These are phyloP conservation scores for Hymenoscyphus repandus DNA, from an alignment of 2,329 filamentous ascomycete species.

Conservation along the genomic window DNA sequence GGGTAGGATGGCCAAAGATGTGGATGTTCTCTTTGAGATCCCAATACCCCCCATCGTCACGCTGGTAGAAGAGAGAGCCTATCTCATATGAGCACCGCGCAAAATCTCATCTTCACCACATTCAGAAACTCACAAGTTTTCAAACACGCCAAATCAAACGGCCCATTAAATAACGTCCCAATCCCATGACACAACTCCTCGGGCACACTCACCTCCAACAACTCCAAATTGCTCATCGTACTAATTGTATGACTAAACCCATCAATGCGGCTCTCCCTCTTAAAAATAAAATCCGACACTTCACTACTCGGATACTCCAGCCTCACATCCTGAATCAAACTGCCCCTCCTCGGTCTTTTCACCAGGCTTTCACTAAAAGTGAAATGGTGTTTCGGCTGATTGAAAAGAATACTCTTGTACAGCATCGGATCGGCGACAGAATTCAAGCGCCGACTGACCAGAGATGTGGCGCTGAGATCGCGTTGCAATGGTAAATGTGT, in stretches of 20 bases:
- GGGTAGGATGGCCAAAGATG: conserved; percentile 45
- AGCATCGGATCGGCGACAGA: conserved; percentile 41
- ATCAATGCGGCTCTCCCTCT: conserved; percentile 37
- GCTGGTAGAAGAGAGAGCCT: conserved; percentile 41
- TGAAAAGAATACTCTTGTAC: conserved; percentile 43
- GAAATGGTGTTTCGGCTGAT: conserved; percentile 42
- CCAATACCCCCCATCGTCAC: conserved; percentile 41
- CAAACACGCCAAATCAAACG: conserved; percentile 45
- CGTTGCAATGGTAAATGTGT: conserved; percentile 33
- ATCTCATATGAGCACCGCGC: not conserved
- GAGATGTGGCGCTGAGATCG: conserved; percentile 41
- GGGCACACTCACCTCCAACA: conserved; percentile 42
- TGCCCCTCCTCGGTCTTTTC: conserved; percentile 42
- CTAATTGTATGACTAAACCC: conserved; percentile 42
- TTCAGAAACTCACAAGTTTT: conserved; percentile 36
- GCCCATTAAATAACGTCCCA: conserved; percentile 44
- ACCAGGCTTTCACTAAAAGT: conserved; percentile 43
- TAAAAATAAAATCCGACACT: conserved; percentile 37
- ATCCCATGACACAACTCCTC: conserved; percentile 40
- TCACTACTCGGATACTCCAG: conserved; percentile 41
- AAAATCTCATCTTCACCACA: not conserved
- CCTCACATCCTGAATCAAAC: conserved; percentile 40
- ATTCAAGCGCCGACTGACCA: conserved; percentile 40
- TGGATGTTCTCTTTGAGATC: conserved; percentile 47
- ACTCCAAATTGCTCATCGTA: conserved; percentile 45